Evolutionary conservation across 2,329 filamentous ascomycete species (phyloP).

Genomic region (Aquanectria penicillioides): DNA sequence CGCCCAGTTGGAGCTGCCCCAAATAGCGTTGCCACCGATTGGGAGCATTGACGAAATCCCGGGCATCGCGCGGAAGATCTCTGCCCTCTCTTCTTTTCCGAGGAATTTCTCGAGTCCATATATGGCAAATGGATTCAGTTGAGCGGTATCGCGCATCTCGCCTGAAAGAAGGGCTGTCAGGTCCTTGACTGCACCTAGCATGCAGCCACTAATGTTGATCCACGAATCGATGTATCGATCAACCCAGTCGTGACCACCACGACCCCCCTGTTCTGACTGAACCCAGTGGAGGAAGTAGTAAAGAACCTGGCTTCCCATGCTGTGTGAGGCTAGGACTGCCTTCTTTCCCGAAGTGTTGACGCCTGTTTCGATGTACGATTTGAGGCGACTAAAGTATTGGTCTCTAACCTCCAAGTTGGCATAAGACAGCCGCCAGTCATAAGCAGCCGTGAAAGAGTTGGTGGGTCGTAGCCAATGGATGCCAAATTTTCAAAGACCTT

Average conservation of each 20-base stretch:
- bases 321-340: slow-evolving; percentile 88
- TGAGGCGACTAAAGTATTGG: slow-evolving; percentile 92
- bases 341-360: slow-evolving; percentile 80
- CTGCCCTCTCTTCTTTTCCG: slow-evolving; percentile 86
- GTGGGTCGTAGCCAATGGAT: slow-evolving; percentile 94
- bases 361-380: slow-evolving; percentile 88
- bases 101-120: slow-evolving; percentile 97
- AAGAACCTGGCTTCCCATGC: slow-evolving; percentile 96
- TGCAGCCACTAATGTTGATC: slow-evolving; percentile 98
- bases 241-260: slow-evolving; percentile 88
- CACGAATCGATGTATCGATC: slow-evolving; percentile 90
- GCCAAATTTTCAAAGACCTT: slow-evolving; percentile 98
- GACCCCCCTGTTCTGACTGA: slow-evolving; percentile 79
- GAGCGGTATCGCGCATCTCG: slow-evolving; percentile 98
- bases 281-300: slow-evolving; percentile 88
- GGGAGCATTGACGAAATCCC: slow-evolving; percentile 97
- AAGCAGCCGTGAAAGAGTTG: slow-evolving; percentile 74
- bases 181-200: slow-evolving; percentile 94
- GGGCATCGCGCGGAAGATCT: slow-evolving; percentile 96
- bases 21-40: slow-evolving; percentile 92
- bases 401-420: slow-evolving; percentile 89
- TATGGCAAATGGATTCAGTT: slow-evolving; percentile 94
- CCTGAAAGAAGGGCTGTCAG: slow-evolving; percentile 91
- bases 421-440: slow-evolving; percentile 96
- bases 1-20: slow-evolving; percentile 88